These are phyloP conservation scores for Candida tammaniensis DNA, from an alignment of 805 yeast genomes.

Conservation along the genomic window DNA sequence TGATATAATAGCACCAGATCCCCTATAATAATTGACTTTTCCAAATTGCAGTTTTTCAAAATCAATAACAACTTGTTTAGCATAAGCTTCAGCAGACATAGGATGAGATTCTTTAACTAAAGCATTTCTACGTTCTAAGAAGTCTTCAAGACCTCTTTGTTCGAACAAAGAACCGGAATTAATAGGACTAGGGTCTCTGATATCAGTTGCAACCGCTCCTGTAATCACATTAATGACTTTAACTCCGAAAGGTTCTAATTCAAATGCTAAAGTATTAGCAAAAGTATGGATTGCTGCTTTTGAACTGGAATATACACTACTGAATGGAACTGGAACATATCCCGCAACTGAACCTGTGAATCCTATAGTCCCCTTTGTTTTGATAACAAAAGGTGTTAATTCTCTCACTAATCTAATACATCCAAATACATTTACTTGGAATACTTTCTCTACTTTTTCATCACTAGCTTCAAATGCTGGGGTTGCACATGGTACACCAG, in stretches of 20 bases:
- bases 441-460: conserved; percentile 14
- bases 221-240: conserved; percentile 13
- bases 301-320: conserved; percentile 27
- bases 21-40: conserved; percentile 7
- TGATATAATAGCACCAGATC: conserved; percentile 11
- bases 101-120: background rate
- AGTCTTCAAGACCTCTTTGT: conserved; percentile 6
- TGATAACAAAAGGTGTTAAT: conserved; percentile 27
- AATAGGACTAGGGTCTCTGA: background rate
- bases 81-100: conserved; percentile 6
- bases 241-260: conserved; percentile 16
- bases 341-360: conserved; percentile 34
- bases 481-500: conserved; percentile 25
- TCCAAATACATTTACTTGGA: conserved; percentile 37
- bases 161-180: conserved; percentile 3
- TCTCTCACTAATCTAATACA: conserved; percentile 30
- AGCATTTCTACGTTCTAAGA: background rate
- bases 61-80: conserved; percentile 9
- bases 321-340: conserved; percentile 26
- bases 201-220: conserved; percentile 14
- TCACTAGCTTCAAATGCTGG: conserved; percentile 27
- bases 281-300: conserved; percentile 21
- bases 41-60: conserved; percentile 6
- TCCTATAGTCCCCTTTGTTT: conserved; percentile 31
- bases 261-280: conserved; percentile 12